Evolutionary conservation across 116 monocot species (phyloP).

Genomic region (Posidonia oceanica): DNA sequence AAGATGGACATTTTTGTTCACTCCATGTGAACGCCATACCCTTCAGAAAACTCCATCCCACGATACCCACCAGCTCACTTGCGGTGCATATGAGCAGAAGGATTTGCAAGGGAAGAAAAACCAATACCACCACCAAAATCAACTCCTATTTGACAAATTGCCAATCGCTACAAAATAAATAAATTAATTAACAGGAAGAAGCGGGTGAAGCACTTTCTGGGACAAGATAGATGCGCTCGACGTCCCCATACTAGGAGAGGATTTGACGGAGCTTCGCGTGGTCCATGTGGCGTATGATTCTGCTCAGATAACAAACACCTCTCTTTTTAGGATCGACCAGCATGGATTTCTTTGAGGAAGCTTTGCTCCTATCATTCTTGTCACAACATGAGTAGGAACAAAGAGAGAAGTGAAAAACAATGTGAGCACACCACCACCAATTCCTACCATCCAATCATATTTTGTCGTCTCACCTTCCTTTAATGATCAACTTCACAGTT

Average conservation of each 20-base stretch:
- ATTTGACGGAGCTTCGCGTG: no score
- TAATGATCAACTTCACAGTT: no score
- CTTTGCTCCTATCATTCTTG: background rate
- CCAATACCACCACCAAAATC: background rate
- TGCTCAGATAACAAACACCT: no score
- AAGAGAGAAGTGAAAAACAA: no score
- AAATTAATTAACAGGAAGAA: background rate
- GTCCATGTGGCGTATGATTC: no score
- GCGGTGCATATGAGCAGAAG: slow-evolving; percentile 30
- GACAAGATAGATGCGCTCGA: slow-evolving; percentile 57
- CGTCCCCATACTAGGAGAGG: slow-evolving; percentile 20
- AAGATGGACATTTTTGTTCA: background rate
- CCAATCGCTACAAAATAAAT: background rate
- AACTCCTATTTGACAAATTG: background rate
- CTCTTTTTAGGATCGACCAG: background rate
- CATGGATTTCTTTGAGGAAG: background rate
- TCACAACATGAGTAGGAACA: no score
- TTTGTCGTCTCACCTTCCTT: no score
- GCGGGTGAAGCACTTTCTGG: slow-evolving; percentile 41
- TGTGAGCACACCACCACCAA: no score
- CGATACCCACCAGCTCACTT: slow-evolving; percentile 43
- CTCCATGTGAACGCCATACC: slow-evolving; percentile 27
- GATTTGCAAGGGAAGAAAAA: slow-evolving; percentile 18
- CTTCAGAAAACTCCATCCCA: slow-evolving; percentile 69
- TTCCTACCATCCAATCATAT: no score